Evolutionary conservation across 2,329 filamentous ascomycete genomes (phyloP).

Genomic region (Phaeomoniella chlamydospora): DNA sequence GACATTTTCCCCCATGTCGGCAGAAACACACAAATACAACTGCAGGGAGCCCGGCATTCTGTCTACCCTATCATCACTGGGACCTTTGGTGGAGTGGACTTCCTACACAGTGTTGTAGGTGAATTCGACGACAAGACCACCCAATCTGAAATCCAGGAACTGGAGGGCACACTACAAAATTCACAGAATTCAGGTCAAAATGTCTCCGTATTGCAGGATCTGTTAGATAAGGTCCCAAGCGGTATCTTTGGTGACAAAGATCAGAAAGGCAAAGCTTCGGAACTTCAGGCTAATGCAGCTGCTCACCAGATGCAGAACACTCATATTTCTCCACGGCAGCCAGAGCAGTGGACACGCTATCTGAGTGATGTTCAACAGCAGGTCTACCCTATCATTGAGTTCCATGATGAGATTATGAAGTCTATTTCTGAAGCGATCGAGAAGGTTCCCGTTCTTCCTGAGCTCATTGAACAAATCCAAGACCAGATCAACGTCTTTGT

Average conservation of each 20-base stretch:
- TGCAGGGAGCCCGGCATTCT: conserved; percentile 48
- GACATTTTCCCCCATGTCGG: conserved; percentile 83
- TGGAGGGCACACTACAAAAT: conserved; percentile 65
- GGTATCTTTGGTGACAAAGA: conserved; percentile 66
- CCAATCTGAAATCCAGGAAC: conserved; percentile 78
- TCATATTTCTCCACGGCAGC: conserved; percentile 59
- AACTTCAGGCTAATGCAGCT: conserved; percentile 64
- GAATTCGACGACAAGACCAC: conserved; percentile 77
- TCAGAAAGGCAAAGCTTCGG: conserved; percentile 59
- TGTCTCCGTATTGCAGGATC: conserved; percentile 60
- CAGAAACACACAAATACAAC: conserved; percentile 51
- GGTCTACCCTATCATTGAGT: conserved; percentile 80
- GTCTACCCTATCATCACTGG: conserved; percentile 81
- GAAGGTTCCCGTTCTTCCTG: conserved; percentile 70
- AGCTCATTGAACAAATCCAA: conserved; percentile 73
- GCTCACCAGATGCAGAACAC: conserved; percentile 63
- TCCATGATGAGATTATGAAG: conserved; percentile 80
- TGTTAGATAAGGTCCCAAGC: conserved; percentile 68
- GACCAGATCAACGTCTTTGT: conserved; percentile 82
- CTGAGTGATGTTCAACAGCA: conserved; percentile 59
- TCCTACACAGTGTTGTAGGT: conserved; percentile 63
- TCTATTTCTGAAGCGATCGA: conserved; percentile 64
- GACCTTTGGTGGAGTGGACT: conserved; percentile 90
- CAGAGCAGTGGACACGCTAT: conserved; percentile 72
- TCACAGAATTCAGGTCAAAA: conserved; percentile 47